Evolutionary conservation across 2,329 filamentous ascomycete species (phyloP), one percentile per base, ranked within the genome.

Genomic region (Penicillium polonicum): DNA sequence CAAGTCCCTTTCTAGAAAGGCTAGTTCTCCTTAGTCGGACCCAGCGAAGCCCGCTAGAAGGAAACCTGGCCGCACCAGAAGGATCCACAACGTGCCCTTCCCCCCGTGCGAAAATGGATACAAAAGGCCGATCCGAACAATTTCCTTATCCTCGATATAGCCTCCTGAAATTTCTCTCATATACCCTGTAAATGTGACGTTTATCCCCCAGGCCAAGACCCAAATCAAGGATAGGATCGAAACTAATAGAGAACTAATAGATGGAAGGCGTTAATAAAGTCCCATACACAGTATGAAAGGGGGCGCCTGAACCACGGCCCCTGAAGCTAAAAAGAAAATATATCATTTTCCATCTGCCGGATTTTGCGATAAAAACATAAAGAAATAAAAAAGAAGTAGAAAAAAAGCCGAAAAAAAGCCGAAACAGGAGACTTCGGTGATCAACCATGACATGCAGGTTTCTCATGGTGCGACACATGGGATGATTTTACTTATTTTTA

Each of bases 41-140:
- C 63, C 60, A 68, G 64, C 60, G 63, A 66, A 65, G 65, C 59
- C 60, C 65, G 65, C 64, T 63, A 67, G 63, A 67, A 65, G 65
- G 66, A 68, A 70, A 70, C 63, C 59, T 65, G 68, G 62, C 66
- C 64, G 68, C 70, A 68, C 68, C 64, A 72, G 68, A 73, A 68
- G 70, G 69, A 66, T 71, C 70, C 69, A 71, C 70, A 71, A 65
- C 67, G 64, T 72, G 64, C 65, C 48, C 56, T 65, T 68, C 66
- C 62, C 68, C 69, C 68, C 70, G 64, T 65, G 65, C 61, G 53
- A 50, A 48, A 50, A 68, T 72, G 70, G 70, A 68, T 68, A 68
- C 68, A 43, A 63, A 52, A 56, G 57, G 70, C 63, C 65, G 70
- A 72, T 72, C 70, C 68, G 63, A 70, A 70, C 48, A 53, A 58